Evolutionary conservation across 2,329 filamentous ascomycete genomes (phyloP), one percentile per base, ranked within the genome.

Genomic region (Exophiala phaeomuriformis): DNA sequence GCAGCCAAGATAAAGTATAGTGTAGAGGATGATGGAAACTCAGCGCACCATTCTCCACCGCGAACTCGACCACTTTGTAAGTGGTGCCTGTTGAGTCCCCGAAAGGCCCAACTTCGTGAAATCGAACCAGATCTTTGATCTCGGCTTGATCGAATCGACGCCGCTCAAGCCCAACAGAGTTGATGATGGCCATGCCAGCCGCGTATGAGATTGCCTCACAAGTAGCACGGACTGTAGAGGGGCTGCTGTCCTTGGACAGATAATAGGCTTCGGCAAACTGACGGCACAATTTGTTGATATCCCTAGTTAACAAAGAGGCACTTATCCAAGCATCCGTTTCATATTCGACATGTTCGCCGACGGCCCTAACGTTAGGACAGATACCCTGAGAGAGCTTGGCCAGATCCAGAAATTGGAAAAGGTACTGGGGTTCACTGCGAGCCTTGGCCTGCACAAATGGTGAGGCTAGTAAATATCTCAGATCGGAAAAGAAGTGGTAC

Each of bases 241-340:
- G 49, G 36, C 44, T 45, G 42, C 55, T 53, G 33, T 48, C 45
- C 28, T 56, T 53, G 1, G 53, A 51, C 5, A 59, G 47, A 51
- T 63, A 49, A 75, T 95, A 98, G 0, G 93, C 84, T 63, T 95
- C 88, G 0, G 90, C 84, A 53, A 97, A 85, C 64, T 93, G 86
- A 58, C 90, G 80, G 65, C 91, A 95, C 36, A 97, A 79, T 50
- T 88, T 83, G 67, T 97, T 97, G 68, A 98, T 91, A 68, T 98
- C 91, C 47, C 91, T 81, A 47, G 93, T 96, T 53, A 98, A 87
- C 47, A 97, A 78, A 4, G 90, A 95, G 2, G 93, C 91, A 53
- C 88, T 94, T 49, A 98, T 97, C 93, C 93, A 98, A 19, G 89
- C 87, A 71, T 98, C 94, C 1, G 90, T 94, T 70, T 98, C 93